These are phyloP conservation scores for Hansfordia pulvinata DNA, from an alignment of 2,329 filamentous ascomycete species.

Conservation along the genomic window DNA sequence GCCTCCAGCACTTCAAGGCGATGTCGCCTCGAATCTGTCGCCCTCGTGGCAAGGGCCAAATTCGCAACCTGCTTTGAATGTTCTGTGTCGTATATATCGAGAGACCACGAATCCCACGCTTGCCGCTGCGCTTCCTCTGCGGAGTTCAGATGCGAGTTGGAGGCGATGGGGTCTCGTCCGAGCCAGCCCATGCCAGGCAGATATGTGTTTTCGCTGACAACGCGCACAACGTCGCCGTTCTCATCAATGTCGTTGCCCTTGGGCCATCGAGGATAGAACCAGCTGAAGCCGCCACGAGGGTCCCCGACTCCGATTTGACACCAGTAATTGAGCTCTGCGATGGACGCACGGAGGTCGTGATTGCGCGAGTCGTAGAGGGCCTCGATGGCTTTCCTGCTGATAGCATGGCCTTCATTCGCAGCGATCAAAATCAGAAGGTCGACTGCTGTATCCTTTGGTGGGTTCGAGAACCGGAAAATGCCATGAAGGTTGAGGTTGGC, in stretches of 20 bases:
- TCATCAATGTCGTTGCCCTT: slow-evolving; percentile 55
- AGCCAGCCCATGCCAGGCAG: slow-evolving; percentile 65
- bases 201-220: slow-evolving; percentile 74
- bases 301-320: slow-evolving; percentile 94
- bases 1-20: slow-evolving; percentile 27
- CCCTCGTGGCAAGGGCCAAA: no score
- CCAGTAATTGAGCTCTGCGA: slow-evolving; percentile 87
- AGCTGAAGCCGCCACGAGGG: slow-evolving; percentile 73
- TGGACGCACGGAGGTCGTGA: slow-evolving; percentile 64
- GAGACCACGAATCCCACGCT: slow-evolving; percentile 51
- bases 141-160: slow-evolving; percentile 21
- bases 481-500: slow-evolving; percentile 68
- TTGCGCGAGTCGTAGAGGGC: slow-evolving; percentile 57
- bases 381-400: slow-evolving; percentile 53
- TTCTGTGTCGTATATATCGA: slow-evolving; percentile 49
- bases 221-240: slow-evolving; percentile 54
- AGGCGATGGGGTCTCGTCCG: slow-evolving; percentile 41
- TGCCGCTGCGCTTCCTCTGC: slow-evolving; percentile 52
- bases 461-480: slow-evolving; percentile 61
- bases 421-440: slow-evolving; percentile 75
- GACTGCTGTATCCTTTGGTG: slow-evolving; percentile 53
- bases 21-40: slow-evolving; percentile 4
- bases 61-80: no score
- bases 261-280: slow-evolving; percentile 74
- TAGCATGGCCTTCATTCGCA: slow-evolving; percentile 76